A percentile compares a stretch with the other conserved stretches of the same genome.
Conservation (phyloP, 2,329 filamentous ascomycete species). For the Fonsecaea multimorphosa region DNA sequence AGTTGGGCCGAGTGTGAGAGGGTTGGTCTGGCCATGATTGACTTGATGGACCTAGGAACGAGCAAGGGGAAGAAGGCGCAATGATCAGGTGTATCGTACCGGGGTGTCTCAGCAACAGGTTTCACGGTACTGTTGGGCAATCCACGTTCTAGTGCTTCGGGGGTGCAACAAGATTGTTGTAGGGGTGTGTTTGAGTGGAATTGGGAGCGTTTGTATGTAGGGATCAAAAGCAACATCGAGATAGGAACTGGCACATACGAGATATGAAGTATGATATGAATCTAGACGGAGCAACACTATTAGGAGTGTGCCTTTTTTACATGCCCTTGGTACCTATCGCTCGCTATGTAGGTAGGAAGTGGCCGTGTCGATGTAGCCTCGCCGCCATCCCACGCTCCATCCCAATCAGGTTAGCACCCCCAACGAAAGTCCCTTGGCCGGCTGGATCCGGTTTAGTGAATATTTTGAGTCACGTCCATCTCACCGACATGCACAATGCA, state of each 20-base stretch:
- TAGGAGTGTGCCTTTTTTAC: too few species aligned
- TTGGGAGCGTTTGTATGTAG: neutral
- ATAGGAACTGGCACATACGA: neutral
- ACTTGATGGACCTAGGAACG: slow-evolving; percentile 38
- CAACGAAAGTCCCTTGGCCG: neutral
- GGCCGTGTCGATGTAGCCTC: neutral
- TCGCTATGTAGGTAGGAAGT: neutral
- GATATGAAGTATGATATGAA: neutral
- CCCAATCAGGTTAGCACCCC: neutral
- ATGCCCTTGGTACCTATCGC: too few species aligned
- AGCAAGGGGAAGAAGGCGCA: slow-evolving; percentile 32
- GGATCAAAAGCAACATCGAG: neutral
- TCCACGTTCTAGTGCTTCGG: neutral
- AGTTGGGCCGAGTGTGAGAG: slow-evolving; percentile 52
- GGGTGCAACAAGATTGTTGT: neutral
- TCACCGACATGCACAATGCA: slow-evolving; percentile 2
- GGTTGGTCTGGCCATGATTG: slow-evolving; percentile 51
- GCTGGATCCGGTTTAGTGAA: slow-evolving; percentile 4
- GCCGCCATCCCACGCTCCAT: neutral
- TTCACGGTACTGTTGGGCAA: neutral
- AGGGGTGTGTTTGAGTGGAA: neutral
- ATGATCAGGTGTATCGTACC: neutral
- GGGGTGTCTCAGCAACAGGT: neutral
- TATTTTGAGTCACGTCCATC: neutral
- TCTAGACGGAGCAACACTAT: neutral